A percentile compares a stretch with the other conserved stretches of the same genome.
These are phyloP conservation scores for Pythium volutum DNA, from an alignment of 352 stramenopile genomes.

Conservation along the genomic window DNA sequence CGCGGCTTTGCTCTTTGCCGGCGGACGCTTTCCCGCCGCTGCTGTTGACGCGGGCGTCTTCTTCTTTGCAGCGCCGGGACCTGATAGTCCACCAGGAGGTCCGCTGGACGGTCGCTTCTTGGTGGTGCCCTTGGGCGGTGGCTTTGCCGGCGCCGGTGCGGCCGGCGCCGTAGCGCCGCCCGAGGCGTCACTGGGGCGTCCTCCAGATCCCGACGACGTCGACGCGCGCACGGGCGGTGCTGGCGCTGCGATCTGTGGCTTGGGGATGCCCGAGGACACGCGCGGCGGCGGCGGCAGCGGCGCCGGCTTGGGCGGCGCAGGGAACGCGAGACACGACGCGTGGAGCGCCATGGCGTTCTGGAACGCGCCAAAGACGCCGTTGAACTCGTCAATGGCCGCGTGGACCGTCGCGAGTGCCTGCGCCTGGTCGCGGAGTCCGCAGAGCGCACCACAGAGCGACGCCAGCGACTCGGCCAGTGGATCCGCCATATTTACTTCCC, in stretches of 20 bases:
- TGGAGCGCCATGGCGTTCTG: conserved; percentile 76
- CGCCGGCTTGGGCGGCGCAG: conserved; percentile 21
- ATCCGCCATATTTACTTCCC: conserved; percentile 21
- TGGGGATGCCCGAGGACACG: conserved; percentile 37
- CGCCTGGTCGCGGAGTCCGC: conserved; percentile 63
- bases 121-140: neutral
- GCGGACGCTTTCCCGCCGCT: conserved; percentile 3
- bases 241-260: conserved; percentile 27
- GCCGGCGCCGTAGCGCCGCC: conserved; percentile 11
- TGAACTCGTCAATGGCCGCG: conserved; percentile 41
- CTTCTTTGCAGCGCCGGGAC: conserved; percentile 13
- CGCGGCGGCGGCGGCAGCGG: conserved; percentile 10
- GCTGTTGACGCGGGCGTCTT: conserved; percentile 13
- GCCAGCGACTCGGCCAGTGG: conserved; percentile 51
- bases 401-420: conserved; percentile 63
- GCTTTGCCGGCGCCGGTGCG: neutral
- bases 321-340: conserved; percentile 69
- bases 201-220: conserved; percentile 2
- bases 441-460: conserved; percentile 59
- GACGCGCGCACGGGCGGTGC: neutral
- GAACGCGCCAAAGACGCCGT: conserved; percentile 68
- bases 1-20: conserved; percentile 16
- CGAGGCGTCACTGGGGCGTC: conserved; percentile 8
- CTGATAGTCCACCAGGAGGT: neutral
- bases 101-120: conserved; percentile 23